Percentiles rank a stretch among this genome's conserved stretches.
These are phyloP conservation scores for Nakaseomyces glabratus DNA, from an alignment of 1,139 yeast species.

Conservation along the genomic window DNA sequence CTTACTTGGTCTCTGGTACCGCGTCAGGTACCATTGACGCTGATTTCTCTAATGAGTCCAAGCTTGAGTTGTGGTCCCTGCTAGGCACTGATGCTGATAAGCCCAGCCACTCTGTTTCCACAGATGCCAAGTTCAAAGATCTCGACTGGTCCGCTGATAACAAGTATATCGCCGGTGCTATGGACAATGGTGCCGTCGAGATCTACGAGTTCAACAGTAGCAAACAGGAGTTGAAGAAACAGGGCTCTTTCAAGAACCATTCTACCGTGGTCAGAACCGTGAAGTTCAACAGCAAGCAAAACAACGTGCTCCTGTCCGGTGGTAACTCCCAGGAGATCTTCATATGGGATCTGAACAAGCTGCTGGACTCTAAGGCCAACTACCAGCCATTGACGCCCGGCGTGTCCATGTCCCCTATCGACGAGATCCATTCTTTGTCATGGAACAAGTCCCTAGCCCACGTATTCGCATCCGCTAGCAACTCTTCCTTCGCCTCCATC, in stretches of 20 bases:
- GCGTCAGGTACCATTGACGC: slow-evolving; percentile 93
- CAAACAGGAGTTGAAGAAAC: slow-evolving; percentile 39
- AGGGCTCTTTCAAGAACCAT: slow-evolving; percentile 52
- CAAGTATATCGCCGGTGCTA: slow-evolving; percentile 77
- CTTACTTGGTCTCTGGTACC: slow-evolving; percentile 80
- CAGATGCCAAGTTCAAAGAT: slow-evolving; percentile 55
- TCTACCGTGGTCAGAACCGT: slow-evolving; percentile 64
- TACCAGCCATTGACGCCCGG: slow-evolving; percentile 65
- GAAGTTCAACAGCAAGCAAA: slow-evolving; percentile 68
- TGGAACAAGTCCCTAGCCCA: slow-evolving; percentile 87
- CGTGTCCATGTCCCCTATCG: slow-evolving; percentile 69
- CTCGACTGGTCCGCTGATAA: slow-evolving; percentile 76
- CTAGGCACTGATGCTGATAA: slow-evolving; percentile 36
- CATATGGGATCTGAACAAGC: slow-evolving; percentile 78
- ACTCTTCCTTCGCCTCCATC: slow-evolving; percentile 74
- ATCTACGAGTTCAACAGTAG: slow-evolving; percentile 51
- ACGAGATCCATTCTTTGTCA: slow-evolving; percentile 70
- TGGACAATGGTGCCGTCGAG: slow-evolving; percentile 73
- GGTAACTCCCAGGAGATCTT: slow-evolving; percentile 80
- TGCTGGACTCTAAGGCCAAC: slow-evolving; percentile 16
- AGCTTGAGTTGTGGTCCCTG: slow-evolving; percentile 72
- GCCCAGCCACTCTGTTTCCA: slow-evolving; percentile 51
- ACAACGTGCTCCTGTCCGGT: slow-evolving; percentile 72
- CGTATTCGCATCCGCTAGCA: slow-evolving; percentile 83
- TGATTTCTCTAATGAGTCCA: slow-evolving; percentile 69